Evolutionary conservation across 805 yeast genomes (phyloP), one percentile per base, ranked within the genome.

Genomic region (Candida hungchunana): DNA sequence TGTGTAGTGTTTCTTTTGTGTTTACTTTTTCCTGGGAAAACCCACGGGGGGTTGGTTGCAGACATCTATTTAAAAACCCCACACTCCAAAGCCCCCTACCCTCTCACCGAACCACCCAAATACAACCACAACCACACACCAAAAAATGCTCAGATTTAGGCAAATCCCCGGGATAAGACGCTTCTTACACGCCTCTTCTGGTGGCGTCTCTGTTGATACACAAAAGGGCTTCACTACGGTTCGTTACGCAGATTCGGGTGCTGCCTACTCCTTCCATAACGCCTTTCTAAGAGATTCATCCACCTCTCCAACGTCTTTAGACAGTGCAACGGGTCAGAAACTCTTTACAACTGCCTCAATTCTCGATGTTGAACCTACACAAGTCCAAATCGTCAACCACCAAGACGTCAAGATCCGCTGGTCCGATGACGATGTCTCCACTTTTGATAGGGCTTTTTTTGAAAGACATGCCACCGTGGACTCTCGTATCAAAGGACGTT

Each of bases 231-330:
- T 34, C 34, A 37, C 42, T 14, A 34, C 39, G 1, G 36, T 43
- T 15, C 26, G 23, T 7, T 39, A 47, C 29, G 35, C 37, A 8
- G 39, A 41, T 22, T 20, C 31, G 7, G 36, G 46, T 6, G 41
- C 36, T 18, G 38, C 48, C 0, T 51, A 32, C 16, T 46, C 48
- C 9, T 49, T 44, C 54, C 69, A 63, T 46, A 75, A 71, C 33
- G 58, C 71, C 1, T 81, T 83, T 46, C 62, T 84, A 14, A 67
- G 90, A 50, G 94, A 83, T 49, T 67, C 86, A 0, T 78, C 86
- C 31, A 51, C 56, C 4, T 59, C 73, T 11, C 44, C 60, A 1
- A 50, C 48, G 9, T 74, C 83, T 0, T 64, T 79, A 5, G 84
- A 83, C 44, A 60, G 64, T 4, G 51, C 57, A 18, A 69, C 84